phyloP scores from a whole-genome alignment of 192 early-diverging fungal species.

The Haplosporangium gracile region DNA sequence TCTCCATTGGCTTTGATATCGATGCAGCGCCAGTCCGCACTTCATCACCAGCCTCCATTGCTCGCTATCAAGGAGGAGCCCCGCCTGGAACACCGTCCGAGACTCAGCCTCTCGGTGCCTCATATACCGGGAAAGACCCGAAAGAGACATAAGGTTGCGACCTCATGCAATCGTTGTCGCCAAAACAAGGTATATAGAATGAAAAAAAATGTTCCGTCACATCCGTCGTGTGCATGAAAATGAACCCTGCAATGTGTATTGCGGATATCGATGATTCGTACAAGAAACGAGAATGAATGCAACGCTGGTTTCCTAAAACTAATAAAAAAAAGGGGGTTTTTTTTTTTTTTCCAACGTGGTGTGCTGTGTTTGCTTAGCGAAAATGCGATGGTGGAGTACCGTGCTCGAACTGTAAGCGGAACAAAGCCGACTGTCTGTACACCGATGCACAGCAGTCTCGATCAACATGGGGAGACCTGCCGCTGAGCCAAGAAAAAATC shows the following conservation, averaged over 20 bases:
- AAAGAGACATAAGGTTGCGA: conserved; percentile 54
- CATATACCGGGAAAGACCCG: conserved; percentile 41
- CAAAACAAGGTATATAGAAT: conserved; percentile 44
- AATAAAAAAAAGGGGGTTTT: background rate
- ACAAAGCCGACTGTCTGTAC: conserved; percentile 50
- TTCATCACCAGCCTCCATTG: conserved; percentile 20
- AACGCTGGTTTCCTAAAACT: background rate
- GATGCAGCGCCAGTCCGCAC: conserved; percentile 7
- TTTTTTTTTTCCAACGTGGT: background rate
- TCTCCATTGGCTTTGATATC: background rate
- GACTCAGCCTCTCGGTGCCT: conserved; percentile 22
- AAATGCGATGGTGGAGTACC: conserved; percentile 55
- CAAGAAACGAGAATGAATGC: too few species aligned
- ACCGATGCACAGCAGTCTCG: conserved; percentile 55
- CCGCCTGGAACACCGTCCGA: conserved; percentile 8
- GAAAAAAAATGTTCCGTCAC: background rate
- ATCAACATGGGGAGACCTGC: conserved; percentile 50
- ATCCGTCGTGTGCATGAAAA: background rate
- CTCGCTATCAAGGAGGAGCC: conserved; percentile 30
- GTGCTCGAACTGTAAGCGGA: conserved; percentile 53
- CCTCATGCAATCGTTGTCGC: conserved; percentile 53
- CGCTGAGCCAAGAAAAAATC: conserved; percentile 47
- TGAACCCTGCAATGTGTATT: background rate
- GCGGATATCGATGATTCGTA: background rate
- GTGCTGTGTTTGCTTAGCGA: conserved; percentile 17